phyloP scores from a whole-genome alignment of 768 basidiomycete genomes.

The Rhodotorula paludigena region DNA sequence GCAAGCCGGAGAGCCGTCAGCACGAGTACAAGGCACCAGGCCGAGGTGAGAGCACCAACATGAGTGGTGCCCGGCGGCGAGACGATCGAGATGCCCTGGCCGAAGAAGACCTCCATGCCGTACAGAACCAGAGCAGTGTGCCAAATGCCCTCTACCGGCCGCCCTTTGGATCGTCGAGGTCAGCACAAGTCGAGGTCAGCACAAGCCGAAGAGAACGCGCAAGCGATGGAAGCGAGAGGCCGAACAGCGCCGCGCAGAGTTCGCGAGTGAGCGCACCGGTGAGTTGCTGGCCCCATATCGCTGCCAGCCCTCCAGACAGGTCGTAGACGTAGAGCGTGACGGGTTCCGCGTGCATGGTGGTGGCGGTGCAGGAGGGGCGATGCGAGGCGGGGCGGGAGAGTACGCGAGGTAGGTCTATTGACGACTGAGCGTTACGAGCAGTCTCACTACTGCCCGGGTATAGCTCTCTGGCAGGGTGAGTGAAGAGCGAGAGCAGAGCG shows the following conservation, averaged over 20 bases:
- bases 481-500: too few relatives aligned
- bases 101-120: constrained; percentile 81
- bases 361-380: too few relatives aligned
- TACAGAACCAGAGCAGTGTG: constrained; percentile 89
- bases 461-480: too few relatives aligned
- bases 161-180: constrained; percentile 53
- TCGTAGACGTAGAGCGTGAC: constrained; percentile 90
- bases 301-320: constrained; percentile 78
- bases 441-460: too few relatives aligned
- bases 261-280: too few relatives aligned
- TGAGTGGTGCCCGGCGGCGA: constrained; percentile 69
- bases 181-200: not conserved
- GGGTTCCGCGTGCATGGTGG: constrained; percentile 39
- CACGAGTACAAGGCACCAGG: not conserved
- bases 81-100: constrained; percentile 71
- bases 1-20: not conserved
- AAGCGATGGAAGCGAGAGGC: not conserved
- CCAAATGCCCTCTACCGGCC: constrained; percentile 92
- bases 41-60: constrained; percentile 49
- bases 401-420: too few relatives aligned
- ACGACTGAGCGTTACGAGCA: too few relatives aligned
- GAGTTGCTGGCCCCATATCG: constrained; percentile 67
- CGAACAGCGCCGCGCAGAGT: too few relatives aligned
- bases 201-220: not conserved
- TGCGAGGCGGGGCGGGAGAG: too few relatives aligned